Conservation (phyloP, 495 filamentous ascomycete genomes). For the Cetradonia linearis region DNA sequence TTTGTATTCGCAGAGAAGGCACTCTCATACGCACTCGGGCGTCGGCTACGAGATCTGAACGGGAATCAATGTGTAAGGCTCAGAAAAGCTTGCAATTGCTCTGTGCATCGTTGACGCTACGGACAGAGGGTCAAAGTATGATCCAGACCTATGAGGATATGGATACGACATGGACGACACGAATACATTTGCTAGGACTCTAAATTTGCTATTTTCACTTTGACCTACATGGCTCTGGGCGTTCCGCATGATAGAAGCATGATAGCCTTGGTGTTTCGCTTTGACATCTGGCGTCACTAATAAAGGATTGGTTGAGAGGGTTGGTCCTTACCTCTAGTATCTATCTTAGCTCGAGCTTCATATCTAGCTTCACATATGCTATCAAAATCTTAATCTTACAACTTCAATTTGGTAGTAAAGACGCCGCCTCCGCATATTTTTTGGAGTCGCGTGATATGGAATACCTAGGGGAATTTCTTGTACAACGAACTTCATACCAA, state of each 20-base stretch:
- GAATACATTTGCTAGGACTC: neutral
- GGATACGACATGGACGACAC: neutral
- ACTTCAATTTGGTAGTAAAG: neutral
- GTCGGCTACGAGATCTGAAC: neutral
- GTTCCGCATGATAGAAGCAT: neutral
- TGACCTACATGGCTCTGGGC: neutral
- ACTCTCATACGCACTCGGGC: conserved; percentile 1
- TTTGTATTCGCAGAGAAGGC: conserved; percentile 14
- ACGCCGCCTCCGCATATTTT: neutral
- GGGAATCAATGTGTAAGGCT: neutral
- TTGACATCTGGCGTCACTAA: neutral
- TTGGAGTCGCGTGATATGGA: neutral
- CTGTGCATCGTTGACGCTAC: neutral
- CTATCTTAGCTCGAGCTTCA: neutral
- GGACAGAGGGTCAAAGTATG: neutral
- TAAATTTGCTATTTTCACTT: neutral
- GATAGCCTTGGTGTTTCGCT: neutral
- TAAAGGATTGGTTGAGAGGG: neutral
- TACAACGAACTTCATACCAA: neutral
- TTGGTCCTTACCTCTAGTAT: neutral
- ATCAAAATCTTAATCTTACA: neutral
- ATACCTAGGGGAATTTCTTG: neutral
- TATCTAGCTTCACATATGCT: neutral
- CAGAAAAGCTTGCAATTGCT: too few species aligned
- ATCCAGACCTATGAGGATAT: neutral